These are phyloP conservation scores for Linum tenue DNA, from an alignment of 345 rosid species.

Conservation along the genomic window DNA sequence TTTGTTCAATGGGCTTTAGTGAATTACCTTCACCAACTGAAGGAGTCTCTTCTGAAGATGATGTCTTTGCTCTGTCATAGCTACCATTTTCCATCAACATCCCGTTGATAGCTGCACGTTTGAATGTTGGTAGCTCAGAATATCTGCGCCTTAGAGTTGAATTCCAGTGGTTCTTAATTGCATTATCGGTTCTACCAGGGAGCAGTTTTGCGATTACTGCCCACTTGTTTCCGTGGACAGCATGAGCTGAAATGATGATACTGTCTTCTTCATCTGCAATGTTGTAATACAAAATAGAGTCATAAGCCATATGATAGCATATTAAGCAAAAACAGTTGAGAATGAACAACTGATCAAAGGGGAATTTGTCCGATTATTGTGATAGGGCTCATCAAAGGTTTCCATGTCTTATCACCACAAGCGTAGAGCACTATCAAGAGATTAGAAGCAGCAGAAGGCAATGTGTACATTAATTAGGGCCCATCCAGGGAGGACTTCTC, in stretches of 20 bases:
- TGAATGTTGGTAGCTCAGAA: constrained; percentile 26
- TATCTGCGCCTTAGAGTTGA: constrained; percentile 11
- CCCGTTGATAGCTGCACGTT: constrained; percentile 8
- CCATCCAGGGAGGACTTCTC: neutral
- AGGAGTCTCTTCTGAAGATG: constrained; percentile 31
- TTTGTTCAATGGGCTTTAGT: constrained; percentile 17
- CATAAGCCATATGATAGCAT: neutral
- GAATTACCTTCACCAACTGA: constrained; percentile 34
- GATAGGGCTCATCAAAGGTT: neutral
- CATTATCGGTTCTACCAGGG: neutral
- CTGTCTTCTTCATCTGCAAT: constrained; percentile 40
- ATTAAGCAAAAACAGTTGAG: neutral
- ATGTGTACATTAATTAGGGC: neutral
- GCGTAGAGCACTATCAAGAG: neutral
- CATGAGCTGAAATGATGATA: neutral
- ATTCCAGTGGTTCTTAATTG: neutral
- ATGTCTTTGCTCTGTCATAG: constrained; percentile 38
- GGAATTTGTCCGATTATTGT: neutral
- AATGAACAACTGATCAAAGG: neutral
- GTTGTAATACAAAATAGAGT: constrained; percentile 8
- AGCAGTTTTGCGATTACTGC: neutral
- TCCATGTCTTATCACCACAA: neutral
- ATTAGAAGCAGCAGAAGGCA: neutral
- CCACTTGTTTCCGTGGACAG: neutral
- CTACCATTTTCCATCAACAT: constrained; percentile 23